These are phyloP conservation scores for Anastatica hierochuntica DNA, from an alignment of 345 rosid species.

Conservation along the genomic window DNA sequence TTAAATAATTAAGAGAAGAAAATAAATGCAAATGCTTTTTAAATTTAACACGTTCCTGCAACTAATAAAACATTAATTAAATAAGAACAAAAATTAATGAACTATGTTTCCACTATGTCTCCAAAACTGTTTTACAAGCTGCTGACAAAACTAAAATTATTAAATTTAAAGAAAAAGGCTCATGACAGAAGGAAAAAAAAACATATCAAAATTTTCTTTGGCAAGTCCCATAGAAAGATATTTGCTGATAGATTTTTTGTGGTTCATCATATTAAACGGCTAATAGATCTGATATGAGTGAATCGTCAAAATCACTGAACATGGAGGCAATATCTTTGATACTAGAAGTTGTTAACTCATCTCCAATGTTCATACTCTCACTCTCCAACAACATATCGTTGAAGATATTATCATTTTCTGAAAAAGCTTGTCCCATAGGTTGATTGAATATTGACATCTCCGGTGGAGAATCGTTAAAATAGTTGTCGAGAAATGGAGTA, in stretches of 20 bases:
- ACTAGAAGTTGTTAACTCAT: no score
- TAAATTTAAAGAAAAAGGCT: not conserved
- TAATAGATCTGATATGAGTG: constrained; percentile 46
- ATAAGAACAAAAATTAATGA: not conserved
- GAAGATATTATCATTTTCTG: constrained; percentile 31
- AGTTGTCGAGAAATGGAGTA: constrained; percentile 46
- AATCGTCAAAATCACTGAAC: constrained; percentile 70
- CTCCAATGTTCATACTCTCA: constrained; percentile 26
- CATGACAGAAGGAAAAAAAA: not conserved
- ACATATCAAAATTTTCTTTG: constrained; percentile 28
- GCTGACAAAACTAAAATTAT: constrained; percentile 27
- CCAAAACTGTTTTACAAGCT: constrained; percentile 30
- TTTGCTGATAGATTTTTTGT: not conserved
- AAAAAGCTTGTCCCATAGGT: constrained; percentile 17
- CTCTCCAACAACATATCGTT: constrained; percentile 31
- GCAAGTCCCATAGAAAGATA: no score
- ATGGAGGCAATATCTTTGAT: constrained; percentile 35
- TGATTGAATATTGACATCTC: constrained; percentile 48
- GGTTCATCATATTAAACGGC: no score
- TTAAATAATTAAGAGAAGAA: constrained; percentile 1
- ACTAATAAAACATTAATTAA: constrained; percentile 8
- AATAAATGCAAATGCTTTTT: not conserved
- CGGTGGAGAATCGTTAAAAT: constrained; percentile 8
- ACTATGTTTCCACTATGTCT: constrained; percentile 20
- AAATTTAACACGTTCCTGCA: constrained; percentile 28